A percentile compares a stretch with the other conserved stretches of the same genome.
These are phyloP conservation scores for Coemansia sp. DNA, from an alignment of 192 early-diverging fungal species.

Conservation along the genomic window DNA sequence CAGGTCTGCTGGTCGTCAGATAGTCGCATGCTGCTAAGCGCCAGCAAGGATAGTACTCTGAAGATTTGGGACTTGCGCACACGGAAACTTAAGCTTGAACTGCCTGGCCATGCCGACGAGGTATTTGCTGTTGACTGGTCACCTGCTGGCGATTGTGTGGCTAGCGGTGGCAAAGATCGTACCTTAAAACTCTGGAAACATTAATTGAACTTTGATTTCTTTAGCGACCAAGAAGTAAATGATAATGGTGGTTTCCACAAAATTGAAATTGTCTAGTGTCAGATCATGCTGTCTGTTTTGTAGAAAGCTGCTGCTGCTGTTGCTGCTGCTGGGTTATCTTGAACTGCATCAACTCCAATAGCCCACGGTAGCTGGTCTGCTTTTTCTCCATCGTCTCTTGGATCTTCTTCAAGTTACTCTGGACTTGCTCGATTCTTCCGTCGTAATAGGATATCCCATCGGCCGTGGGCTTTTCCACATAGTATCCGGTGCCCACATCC, in stretches of 20 bases:
- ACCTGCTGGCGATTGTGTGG: conserved; percentile 86
- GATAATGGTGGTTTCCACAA: too few relatives aligned
- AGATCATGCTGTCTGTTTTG: too few relatives aligned
- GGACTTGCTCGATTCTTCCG: conserved; percentile 78
- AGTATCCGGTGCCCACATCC: conserved; percentile 96
- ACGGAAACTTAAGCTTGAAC: conserved; percentile 84
- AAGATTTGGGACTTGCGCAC: conserved; percentile 95
- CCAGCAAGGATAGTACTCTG: conserved; percentile 87
- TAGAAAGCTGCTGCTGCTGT: conserved; percentile 13
- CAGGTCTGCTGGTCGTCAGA: conserved; percentile 95
- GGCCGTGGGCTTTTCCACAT: conserved; percentile 82
- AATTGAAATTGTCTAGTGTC: conserved; percentile 1
- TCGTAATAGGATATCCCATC: conserved; percentile 85
- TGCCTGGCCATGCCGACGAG: conserved; percentile 96
- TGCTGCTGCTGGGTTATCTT: conserved; percentile 47
- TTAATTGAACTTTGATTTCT: conserved; percentile 9
- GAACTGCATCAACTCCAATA: conserved; percentile 51
- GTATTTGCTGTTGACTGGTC: conserved; percentile 96
- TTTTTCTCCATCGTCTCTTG: conserved; percentile 78
- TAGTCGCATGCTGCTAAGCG: conserved; percentile 85
- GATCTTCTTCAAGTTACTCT: conserved; percentile 76
- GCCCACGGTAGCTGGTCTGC: conserved; percentile 63
- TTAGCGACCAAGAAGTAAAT: too few relatives aligned
- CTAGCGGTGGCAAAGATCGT: conserved; percentile 91
- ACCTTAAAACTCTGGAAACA: conserved; percentile 81